Evolutionary conservation across 2,329 filamentous ascomycete genomes (phyloP), one percentile per base, ranked within the genome.

Genomic region (Aspergillus unguis): DNA sequence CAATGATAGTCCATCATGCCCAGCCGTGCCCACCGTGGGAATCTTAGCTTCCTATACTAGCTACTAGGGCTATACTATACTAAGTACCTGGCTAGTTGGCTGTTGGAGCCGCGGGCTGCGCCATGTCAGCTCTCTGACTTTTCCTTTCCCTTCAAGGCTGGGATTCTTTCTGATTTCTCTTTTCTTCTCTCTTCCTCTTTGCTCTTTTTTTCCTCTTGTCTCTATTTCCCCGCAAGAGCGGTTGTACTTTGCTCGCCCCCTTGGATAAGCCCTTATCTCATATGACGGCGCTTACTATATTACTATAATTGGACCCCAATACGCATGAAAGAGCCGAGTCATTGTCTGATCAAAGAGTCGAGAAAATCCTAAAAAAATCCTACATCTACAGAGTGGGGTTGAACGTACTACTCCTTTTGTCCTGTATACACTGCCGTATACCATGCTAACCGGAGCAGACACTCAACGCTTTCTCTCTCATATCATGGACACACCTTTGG

Each of bases 111-210:
- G 56, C 17, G 17, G 17, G 17, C 60, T 62, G 60, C 60, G 59
- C 57, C 60, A 54, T 62, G 55, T 57, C 56, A 60, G 58, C 52
- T 40, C 48, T 56, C 28, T 44, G 37, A 53, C 53, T 54, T 32
- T 25, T 48, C 44, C 50, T 25, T 45, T 50, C 35, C 44, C 35
- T 47, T 32, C 17, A 31, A 23, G 11, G n/a, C 17, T 29, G 27
- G 8, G 35, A 36, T 37, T 52, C 38, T 36, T 25, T 44, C 33
- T 32, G 29, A 27, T n/a, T 38, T 38, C 23, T 50, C 25, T 32
- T 27, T 38, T 40, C 47, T 48, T 48, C 38, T 48, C 45, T 44
- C 42, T 50, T 32, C 25, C 44, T 40, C 44, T 37, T 49, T 37
- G 28, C 47, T 41, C 17, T 37, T 26, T 35, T 9, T 47, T 31